These are phyloP conservation scores for Aciculosporium take DNA, from an alignment of 2,329 filamentous ascomycete species.

Conservation along the genomic window DNA sequence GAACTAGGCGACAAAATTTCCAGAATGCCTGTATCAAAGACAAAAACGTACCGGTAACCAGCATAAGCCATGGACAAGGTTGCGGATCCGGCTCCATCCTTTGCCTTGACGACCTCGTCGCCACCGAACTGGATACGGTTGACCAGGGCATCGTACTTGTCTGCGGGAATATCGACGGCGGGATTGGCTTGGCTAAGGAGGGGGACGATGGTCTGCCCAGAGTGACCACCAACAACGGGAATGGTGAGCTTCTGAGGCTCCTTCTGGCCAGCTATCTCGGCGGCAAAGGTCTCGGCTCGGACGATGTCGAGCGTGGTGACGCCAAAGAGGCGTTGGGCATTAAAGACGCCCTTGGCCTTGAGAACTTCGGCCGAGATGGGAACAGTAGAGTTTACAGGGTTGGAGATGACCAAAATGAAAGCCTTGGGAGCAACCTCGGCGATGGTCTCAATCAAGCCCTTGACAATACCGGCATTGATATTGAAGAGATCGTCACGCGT, in stretches of 20 bases:
- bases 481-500: constrained; percentile 99
- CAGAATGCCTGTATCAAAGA: neutral
- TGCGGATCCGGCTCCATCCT: constrained; percentile 80
- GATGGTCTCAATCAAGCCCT: constrained; percentile 77
- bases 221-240: constrained; percentile 93
- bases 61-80: constrained; percentile 93
- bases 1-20: constrained; percentile 2
- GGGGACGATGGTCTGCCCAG: constrained; percentile 93
- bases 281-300: constrained; percentile 91
- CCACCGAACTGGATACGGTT: constrained; percentile 97
- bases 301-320: constrained; percentile 98
- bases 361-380: constrained; percentile 95
- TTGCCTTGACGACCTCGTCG: constrained; percentile 92
- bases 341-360: constrained; percentile 84
- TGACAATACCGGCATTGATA: constrained; percentile 97
- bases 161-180: constrained; percentile 62
- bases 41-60: constrained; percentile 67
- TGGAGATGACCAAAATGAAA: constrained; percentile 93
- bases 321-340: constrained; percentile 91
- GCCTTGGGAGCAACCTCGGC: constrained; percentile 86
- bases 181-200: constrained; percentile 88
- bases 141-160: constrained; percentile 82
- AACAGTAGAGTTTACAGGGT: constrained; percentile 98
- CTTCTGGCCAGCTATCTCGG: constrained; percentile 67
- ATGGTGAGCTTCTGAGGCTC: constrained; percentile 73